These are phyloP conservation scores for Crotalaria pallida DNA, from an alignment of 306 rosid species.

Conservation along the genomic window DNA sequence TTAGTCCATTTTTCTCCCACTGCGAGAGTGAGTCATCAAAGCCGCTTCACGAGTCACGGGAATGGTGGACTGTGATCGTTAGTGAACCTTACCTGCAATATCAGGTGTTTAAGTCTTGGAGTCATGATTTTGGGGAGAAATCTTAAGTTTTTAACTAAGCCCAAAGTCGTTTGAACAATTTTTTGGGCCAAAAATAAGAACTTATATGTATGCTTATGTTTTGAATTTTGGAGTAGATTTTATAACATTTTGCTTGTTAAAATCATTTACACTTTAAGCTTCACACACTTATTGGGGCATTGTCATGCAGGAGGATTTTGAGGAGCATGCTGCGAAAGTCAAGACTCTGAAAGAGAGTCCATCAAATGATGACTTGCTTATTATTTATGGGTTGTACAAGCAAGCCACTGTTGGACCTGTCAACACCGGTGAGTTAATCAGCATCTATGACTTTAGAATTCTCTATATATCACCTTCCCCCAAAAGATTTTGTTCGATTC, in stretches of 20 bases:
- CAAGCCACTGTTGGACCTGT: constrained; percentile 88
- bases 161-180: no score
- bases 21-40: background rate
- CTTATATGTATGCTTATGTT: background rate
- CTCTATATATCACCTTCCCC: background rate
- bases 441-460: background rate
- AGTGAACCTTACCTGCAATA: no score
- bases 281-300: constrained; percentile 5
- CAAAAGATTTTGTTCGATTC: background rate
- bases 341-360: constrained; percentile 65
- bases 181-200: background rate
- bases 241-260: background rate
- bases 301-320: constrained; percentile 88
- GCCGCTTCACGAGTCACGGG: background rate
- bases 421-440: constrained; percentile 50
- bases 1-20: background rate
- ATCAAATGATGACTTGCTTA: constrained; percentile 67
- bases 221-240: background rate
- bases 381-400: constrained; percentile 87
- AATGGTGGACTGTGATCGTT: background rate
- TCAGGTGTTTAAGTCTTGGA: no score
- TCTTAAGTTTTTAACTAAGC: no score
- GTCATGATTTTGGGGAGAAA: no score
- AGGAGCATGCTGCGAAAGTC: constrained; percentile 73
- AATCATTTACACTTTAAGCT: background rate